Percentiles rank a stretch among this genome's conserved stretches.
phyloP scores from a whole-genome alignment of 177 flowering plant genomes.

The Vitis hybrid region DNA sequence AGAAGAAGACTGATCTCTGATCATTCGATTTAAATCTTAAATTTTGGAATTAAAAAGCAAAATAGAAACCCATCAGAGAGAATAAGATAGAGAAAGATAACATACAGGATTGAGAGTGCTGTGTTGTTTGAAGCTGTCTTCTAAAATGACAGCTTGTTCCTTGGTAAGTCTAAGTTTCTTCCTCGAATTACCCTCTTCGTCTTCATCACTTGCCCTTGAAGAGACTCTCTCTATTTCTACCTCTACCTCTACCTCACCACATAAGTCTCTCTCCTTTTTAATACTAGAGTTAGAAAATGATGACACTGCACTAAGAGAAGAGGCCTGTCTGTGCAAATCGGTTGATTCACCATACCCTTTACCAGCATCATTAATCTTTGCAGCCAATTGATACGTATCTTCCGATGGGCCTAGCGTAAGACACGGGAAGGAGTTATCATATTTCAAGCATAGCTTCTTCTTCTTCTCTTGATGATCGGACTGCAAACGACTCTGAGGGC shows the following conservation, averaged over 20 bases:
- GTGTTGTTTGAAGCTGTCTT: constrained; percentile 41
- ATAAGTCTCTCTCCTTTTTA: constrained; percentile 25
- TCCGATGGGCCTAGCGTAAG: constrained; percentile 17
- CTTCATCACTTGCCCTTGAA: constrained; percentile 19
- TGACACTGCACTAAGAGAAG: constrained; percentile 16
- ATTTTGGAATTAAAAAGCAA: background rate
- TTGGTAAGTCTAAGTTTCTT: constrained; percentile 43
- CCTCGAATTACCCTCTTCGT: constrained; percentile 26
- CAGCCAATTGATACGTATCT: background rate
- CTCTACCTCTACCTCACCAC: constrained; percentile 19
- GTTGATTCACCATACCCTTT: background rate
- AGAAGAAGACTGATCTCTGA: no score
- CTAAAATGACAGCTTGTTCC: constrained; percentile 30
- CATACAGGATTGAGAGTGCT: constrained; percentile 42
- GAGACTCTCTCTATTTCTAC: constrained; percentile 16
- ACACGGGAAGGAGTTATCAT: constrained; percentile 21
- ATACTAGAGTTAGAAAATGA: constrained; percentile 28
- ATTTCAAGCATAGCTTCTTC: constrained; percentile 12
- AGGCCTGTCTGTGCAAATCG: constrained; percentile 14
- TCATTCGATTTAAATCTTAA: no score
- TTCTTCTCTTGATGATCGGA: constrained; percentile 9
- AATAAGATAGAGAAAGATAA: background rate
- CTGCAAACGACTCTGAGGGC: background rate
- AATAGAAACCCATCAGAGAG: background rate
- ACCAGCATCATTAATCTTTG: background rate